phyloP scores from a whole-genome alignment of 257 asterid genomes.

The Jacaranda mimosifolia region DNA sequence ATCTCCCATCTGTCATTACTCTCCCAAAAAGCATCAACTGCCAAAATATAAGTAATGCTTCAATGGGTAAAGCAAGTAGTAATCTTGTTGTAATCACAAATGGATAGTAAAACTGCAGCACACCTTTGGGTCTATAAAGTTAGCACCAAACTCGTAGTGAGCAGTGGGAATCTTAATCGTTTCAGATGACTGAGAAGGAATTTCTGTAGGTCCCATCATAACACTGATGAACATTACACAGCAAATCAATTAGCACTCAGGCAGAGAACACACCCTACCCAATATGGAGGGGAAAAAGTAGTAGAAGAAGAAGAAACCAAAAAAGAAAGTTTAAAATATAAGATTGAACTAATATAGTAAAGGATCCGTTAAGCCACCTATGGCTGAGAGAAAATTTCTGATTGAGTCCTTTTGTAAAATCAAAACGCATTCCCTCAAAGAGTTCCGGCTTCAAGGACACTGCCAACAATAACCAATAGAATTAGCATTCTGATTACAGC shows the following conservation, averaged over 20 bases:
- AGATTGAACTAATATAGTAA: not conserved
- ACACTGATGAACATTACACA: constrained; percentile 59
- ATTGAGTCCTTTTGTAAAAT: constrained; percentile 91
- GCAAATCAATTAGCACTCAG: constrained; percentile 23
- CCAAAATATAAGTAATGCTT: constrained; percentile 37
- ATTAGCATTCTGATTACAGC: constrained; percentile 27
- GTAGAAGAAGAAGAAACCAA: not conserved
- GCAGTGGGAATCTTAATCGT: constrained; percentile 86
- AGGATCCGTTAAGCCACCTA: constrained; percentile 61
- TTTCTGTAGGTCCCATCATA: constrained; percentile 94
- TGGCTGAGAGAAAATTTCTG: constrained; percentile 93
- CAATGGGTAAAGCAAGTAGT: constrained; percentile 36
- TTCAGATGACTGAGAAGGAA: constrained; percentile 94
- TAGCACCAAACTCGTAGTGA: constrained; percentile 96
- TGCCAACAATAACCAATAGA: constrained; percentile 50
- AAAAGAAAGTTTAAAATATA: not conserved
- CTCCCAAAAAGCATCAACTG: constrained; percentile 98
- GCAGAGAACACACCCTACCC: constrained; percentile 13
- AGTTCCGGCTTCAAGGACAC: constrained; percentile 99
- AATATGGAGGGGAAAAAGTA: no score
- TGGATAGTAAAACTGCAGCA: constrained; percentile 23
- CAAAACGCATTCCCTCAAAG: constrained; percentile 98
- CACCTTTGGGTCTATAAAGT: constrained; percentile 89
- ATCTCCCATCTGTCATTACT: constrained; percentile 88
- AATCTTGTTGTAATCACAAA: constrained; percentile 10